A percentile compares a stretch with the other conserved stretches of the same genome.
Evolutionary conservation across 2,329 filamentous ascomycete species (phyloP).

Genomic region (Zalaria sp.): DNA sequence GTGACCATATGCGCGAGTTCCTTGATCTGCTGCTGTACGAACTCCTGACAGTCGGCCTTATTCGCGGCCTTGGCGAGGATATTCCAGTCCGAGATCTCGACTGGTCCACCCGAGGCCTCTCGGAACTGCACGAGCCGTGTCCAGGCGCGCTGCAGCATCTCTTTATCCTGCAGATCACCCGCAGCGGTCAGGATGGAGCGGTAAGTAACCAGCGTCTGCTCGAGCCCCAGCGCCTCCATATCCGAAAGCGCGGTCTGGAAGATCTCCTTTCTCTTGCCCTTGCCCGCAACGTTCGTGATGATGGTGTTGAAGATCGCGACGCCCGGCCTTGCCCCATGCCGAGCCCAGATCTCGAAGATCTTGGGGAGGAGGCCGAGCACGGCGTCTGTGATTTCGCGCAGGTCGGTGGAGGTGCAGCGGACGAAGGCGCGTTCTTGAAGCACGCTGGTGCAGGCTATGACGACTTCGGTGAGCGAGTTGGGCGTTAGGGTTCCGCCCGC

Average conservation of each 20-base stretch:
- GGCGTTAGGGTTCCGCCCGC: slow-evolving; percentile 20
- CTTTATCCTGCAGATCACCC: slow-evolving; percentile 15
- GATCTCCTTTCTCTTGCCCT: slow-evolving; percentile 14
- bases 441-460: slow-evolving; percentile 18
- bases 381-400: slow-evolving; percentile 9
- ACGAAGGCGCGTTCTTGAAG: slow-evolving; percentile 11
- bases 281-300: slow-evolving; percentile 20
- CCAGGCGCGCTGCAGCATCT: slow-evolving; percentile 17
- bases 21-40: slow-evolving; percentile 10
- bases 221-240: slow-evolving; percentile 12
- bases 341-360: slow-evolving; percentile 15
- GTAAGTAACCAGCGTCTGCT: slow-evolving; percentile 18
- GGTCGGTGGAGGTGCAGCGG: slow-evolving; percentile 7
- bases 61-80: slow-evolving; percentile 14
- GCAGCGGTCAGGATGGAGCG: slow-evolving; percentile 20
- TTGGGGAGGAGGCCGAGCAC: slow-evolving; percentile 14
- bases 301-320: slow-evolving; percentile 21
- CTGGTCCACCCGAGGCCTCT: slow-evolving; percentile 4
- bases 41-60: slow-evolving; percentile 6
- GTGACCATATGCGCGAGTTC: slow-evolving; percentile 1
- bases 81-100: slow-evolving; percentile 10
- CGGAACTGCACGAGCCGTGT: slow-evolving; percentile 11
- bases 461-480: slow-evolving; percentile 23
- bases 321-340: slow-evolving; percentile 13
- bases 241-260: slow-evolving; percentile 16